These are phyloP conservation scores for Medicago truncatula DNA, from an alignment of 306 rosid genomes.

Conservation along the genomic window DNA sequence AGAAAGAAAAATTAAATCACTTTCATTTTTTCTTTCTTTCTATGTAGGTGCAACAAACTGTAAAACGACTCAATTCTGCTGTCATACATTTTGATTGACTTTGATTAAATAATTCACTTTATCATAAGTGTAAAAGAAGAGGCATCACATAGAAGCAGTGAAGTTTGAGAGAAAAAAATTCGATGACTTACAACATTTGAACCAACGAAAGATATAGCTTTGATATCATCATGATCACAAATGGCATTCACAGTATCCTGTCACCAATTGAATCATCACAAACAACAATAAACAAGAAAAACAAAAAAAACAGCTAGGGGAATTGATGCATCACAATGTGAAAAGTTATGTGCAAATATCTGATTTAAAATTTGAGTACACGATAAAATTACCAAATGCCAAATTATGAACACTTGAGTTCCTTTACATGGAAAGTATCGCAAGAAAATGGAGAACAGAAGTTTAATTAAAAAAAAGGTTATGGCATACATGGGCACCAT, in stretches of 20 bases:
- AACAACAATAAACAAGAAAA: conserved; percentile 34
- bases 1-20: too few species aligned
- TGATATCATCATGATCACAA: conserved; percentile 85
- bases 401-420: not conserved
- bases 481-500: conserved; percentile 80
- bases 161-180: conserved; percentile 13
- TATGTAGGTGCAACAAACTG: not conserved
- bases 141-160: conserved; percentile 12
- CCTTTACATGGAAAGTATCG: conserved; percentile 18
- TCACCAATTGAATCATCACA: conserved; percentile 40
- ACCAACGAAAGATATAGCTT: conserved; percentile 93
- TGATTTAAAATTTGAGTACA: conserved; percentile 21
- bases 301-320: conserved; percentile 7
- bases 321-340: not conserved
- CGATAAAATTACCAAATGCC: conserved; percentile 8
- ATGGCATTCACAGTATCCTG: conserved; percentile 95
- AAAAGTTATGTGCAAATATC: conserved; percentile 12
- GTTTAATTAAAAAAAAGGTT: conserved; percentile 2
- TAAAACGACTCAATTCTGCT: not conserved
- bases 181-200: conserved; percentile 80
- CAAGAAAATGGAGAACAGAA: conserved; percentile 17
- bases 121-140: conserved; percentile 20
- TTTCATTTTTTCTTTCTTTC: too few species aligned
- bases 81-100: not conserved
- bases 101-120: conserved; percentile 17